These are phyloP conservation scores for Ophiostoma sp. DNA, from an alignment of 2,329 filamentous ascomycete genomes.

Conservation along the genomic window DNA sequence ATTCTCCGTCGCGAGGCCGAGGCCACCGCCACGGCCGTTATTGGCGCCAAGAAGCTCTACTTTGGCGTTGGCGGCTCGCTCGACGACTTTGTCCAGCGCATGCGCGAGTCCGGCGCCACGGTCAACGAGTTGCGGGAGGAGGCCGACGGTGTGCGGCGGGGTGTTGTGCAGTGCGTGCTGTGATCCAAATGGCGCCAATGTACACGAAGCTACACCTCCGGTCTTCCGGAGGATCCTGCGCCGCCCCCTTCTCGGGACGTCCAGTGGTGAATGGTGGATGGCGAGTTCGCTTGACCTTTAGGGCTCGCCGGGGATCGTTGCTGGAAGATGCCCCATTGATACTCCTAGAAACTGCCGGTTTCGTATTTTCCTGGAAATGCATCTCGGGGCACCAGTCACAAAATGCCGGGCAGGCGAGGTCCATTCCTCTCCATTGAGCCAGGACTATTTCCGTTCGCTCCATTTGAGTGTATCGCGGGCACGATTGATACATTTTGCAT, in stretches of 20 bases:
- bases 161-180: constrained; percentile 56
- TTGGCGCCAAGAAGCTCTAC: constrained; percentile 78
- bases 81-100: constrained; percentile 66
- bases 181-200: no score
- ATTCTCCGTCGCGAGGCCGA: constrained; percentile 48
- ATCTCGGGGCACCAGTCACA: neutral
- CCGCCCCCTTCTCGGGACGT: neutral
- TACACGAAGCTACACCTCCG: no score
- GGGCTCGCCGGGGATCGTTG: neutral
- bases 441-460: neutral
- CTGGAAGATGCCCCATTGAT: neutral
- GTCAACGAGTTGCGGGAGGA: constrained; percentile 59
- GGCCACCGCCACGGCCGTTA: constrained; percentile 58
- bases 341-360: neutral
- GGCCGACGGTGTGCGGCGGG: constrained; percentile 60
- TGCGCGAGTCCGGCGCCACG: constrained; percentile 49
- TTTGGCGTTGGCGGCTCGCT: constrained; percentile 83
- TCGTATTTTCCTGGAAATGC: neutral
- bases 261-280: neutral
- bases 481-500: neutral
- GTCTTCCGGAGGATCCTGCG: constrained; percentile 6
- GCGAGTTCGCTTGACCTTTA: neutral
- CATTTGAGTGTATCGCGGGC: neutral
- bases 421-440: neutral
- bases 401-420: neutral